Percentiles rank a stretch among this genome's conserved stretches.
Conservation (phyloP, 768 basidiomycete species). For the Boletus vermiculosoides region DNA sequence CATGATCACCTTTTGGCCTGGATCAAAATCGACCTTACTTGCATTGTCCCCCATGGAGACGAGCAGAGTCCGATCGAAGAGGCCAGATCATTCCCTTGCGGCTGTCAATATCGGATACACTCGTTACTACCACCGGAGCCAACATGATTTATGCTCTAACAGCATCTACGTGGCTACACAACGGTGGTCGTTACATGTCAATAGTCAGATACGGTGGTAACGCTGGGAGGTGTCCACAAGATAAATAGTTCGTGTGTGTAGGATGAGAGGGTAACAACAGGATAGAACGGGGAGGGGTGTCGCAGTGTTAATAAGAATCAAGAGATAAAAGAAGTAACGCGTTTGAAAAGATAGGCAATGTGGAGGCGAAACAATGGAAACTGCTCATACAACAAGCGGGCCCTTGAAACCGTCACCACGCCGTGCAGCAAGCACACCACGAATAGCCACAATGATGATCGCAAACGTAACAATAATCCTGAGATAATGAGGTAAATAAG, state of each 20-base stretch:
- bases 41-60: neutral
- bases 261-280: neutral
- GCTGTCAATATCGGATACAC: neutral
- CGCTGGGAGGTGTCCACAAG: conserved; percentile 10
- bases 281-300: conserved; percentile 11
- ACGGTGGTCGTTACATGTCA: neutral
- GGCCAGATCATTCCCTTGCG: neutral
- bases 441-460: conserved; percentile 55
- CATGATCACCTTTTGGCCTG: neutral
- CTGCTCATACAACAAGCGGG: conserved; percentile 41
- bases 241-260: neutral
- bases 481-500: neutral
- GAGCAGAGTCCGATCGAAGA: no score
- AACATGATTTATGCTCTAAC: neutral
- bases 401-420: conserved; percentile 70
- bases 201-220: neutral
- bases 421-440: conserved; percentile 56
- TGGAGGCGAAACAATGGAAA: neutral
- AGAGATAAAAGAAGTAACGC: neutral
- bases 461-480: conserved; percentile 68
- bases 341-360: conserved; percentile 6
- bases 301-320: conserved; percentile 10
- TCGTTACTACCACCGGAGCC: neutral
- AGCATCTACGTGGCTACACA: neutral
- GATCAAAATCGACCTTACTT: neutral